Percentiles rank a stretch among this genome's conserved stretches.
phyloP scores from a whole-genome alignment of 192 early-diverging fungal species.

The Backusella luteola region DNA sequence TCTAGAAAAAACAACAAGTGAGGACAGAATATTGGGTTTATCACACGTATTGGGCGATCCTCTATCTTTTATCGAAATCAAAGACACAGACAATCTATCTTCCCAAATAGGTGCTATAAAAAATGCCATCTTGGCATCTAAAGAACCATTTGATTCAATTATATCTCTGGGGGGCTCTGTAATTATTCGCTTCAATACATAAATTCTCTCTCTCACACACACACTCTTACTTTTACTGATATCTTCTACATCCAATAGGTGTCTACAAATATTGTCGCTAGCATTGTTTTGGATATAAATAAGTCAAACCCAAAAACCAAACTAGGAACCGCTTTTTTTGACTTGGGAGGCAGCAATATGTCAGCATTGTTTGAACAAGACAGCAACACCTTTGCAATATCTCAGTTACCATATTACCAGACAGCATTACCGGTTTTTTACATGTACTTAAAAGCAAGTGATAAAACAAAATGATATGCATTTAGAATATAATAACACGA shows the following conservation, averaged over 20 bases:
- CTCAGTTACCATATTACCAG: slow-evolving; percentile 26
- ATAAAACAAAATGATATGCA: background rate
- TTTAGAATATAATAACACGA: background rate
- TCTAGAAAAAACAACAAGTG: background rate
- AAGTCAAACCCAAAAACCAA: background rate
- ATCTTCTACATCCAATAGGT: background rate
- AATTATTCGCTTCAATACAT: background rate
- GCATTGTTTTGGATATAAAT: background rate
- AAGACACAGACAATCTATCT: background rate
- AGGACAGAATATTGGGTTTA: background rate
- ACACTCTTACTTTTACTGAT: background rate
- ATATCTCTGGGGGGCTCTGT: slow-evolving; percentile 22
- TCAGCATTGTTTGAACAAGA: slow-evolving; percentile 8
- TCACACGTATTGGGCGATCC: background rate
- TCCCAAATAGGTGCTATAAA: background rate
- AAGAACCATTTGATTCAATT: slow-evolving; percentile 8
- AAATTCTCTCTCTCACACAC: too few species aligned
- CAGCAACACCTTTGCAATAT: slow-evolving; percentile 3
- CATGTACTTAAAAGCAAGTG: slow-evolving; percentile 21
- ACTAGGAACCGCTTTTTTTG: slow-evolving; percentile 10
- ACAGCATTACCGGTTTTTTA: slow-evolving; percentile 19
- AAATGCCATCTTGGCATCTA: background rate
- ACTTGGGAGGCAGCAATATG: slow-evolving; percentile 17
- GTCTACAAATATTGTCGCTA: background rate
- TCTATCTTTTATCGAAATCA: background rate